phyloP scores from a whole-genome alignment of 768 basidiomycete genomes.

The Saitozyma podzolica region DNA sequence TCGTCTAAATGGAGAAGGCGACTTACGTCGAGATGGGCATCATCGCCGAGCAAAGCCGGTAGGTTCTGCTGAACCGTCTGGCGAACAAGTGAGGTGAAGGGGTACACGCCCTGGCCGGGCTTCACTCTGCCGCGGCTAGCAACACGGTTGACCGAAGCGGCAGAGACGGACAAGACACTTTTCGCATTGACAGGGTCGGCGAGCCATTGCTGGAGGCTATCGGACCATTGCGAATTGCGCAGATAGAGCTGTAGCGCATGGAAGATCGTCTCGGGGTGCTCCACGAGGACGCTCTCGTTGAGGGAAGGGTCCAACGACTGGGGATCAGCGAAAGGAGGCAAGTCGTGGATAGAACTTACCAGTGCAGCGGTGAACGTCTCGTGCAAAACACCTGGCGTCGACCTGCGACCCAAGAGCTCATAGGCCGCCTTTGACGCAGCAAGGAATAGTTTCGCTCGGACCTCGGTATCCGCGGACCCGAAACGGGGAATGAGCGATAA shows the following conservation, averaged over 20 bases:
- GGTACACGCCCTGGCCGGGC: conserved; percentile 26
- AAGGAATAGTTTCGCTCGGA: too few species aligned
- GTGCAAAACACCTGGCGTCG: too few species aligned
- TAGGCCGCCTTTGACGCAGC: too few species aligned
- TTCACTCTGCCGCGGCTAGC: conserved; percentile 14
- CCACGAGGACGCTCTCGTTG: conserved; percentile 21
- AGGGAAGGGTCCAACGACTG: conserved; percentile 25
- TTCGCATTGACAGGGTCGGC: conserved; percentile 18
- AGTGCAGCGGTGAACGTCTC: too few species aligned
- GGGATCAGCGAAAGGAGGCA: too few species aligned
- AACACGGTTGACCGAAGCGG: conserved; percentile 10
- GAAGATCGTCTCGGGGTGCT: conserved; percentile 7
- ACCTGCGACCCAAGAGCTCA: too few species aligned
- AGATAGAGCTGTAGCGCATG: conserved; percentile 14
- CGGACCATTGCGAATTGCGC: conserved; percentile 15
- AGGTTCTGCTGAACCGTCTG: neutral
- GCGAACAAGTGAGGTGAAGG: conserved; percentile 14
- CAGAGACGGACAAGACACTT: conserved; percentile 24
- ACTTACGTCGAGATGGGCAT: neutral
- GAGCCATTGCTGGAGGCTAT: conserved; percentile 17
- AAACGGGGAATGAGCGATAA: too few species aligned
- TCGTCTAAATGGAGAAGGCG: neutral
- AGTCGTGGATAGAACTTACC: too few species aligned
- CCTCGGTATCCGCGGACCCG: too few species aligned
- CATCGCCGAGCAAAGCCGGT: too few species aligned